Evolutionary conservation across 768 basidiomycete species (phyloP).

Genomic region (Tylopilus vinaceipallidus): DNA sequence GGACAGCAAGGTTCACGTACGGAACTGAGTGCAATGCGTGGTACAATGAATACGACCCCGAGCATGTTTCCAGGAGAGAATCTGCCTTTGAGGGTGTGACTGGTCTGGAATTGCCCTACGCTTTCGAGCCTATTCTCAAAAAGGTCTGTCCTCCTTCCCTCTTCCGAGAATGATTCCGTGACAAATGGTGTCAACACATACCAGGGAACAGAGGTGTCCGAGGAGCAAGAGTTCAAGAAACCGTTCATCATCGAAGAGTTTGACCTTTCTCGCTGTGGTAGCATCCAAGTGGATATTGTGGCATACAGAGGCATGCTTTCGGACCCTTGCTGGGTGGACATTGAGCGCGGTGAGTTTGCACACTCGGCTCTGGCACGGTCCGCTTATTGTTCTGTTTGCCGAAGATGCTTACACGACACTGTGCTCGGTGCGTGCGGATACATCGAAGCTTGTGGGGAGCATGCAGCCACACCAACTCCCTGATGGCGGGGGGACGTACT

Average conservation of each 20-base stretch:
- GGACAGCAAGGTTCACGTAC: conserved; percentile 11
- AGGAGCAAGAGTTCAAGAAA: conserved; percentile 17
- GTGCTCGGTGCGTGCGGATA: conserved; percentile 11
- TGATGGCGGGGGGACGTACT: conserved; percentile 8
- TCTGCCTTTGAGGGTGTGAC: conserved; percentile 9
- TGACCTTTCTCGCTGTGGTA: conserved; percentile 13
- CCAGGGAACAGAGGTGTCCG: conserved; percentile 12
- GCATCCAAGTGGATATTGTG: conserved; percentile 14
- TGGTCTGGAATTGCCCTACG: conserved; percentile 9
- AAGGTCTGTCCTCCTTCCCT: not conserved
- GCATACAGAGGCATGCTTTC: conserved; percentile 9
- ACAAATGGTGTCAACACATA: not conserved
- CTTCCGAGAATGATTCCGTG: not conserved
- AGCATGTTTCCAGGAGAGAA: conserved; percentile 5
- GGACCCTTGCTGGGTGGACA: conserved; percentile 8
- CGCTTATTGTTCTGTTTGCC: not conserved
- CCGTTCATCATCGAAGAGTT: conserved; percentile 13
- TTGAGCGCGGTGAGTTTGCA: conserved; percentile 6
- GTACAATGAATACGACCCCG: conserved; percentile 8
- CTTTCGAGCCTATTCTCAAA: conserved; percentile 11
- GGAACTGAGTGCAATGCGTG: conserved; percentile 14
- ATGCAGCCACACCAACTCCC: conserved; percentile 14
- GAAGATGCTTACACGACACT: conserved; percentile 10
- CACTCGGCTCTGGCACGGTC: not conserved
- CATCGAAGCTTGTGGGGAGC: conserved; percentile 7